Evolutionary conservation across 495 filamentous ascomycete genomes (phyloP).

Genomic region (Podospora australis): DNA sequence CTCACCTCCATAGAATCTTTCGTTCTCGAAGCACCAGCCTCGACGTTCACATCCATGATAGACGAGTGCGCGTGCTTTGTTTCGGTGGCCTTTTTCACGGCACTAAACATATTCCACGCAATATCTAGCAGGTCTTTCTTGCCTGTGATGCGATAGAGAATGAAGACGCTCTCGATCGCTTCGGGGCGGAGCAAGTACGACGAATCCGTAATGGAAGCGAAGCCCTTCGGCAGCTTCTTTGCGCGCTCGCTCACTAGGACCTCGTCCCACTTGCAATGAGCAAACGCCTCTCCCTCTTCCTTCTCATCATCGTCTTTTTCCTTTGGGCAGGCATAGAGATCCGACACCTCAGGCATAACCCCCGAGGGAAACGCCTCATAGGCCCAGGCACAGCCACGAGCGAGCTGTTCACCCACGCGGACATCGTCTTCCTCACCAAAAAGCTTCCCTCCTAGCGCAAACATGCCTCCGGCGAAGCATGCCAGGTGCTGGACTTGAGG

Average conservation of each 20-base stretch:
- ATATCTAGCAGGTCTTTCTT: conserved; percentile 56
- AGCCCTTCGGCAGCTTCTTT: conserved; percentile 53
- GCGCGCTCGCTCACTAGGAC: conserved; percentile 15
- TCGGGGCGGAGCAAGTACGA: conserved; percentile 52
- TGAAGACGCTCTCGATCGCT: conserved; percentile 67
- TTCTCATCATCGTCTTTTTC: background rate
- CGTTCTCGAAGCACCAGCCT: conserved; percentile 20
- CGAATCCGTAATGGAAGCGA: conserved; percentile 22
- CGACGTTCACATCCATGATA: conserved; percentile 42
- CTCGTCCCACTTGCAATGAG: conserved; percentile 23
- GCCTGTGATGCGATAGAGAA: conserved; percentile 71
- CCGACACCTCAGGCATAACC: conserved; percentile 80
- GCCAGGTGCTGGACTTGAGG: conserved; percentile 42
- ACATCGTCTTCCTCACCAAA: conserved; percentile 65
- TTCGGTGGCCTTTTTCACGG: conserved; percentile 53
- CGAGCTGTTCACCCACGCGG: conserved; percentile 70
- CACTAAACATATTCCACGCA: conserved; percentile 72
- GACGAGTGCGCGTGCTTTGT: conserved; percentile 54
- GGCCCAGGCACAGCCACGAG: conserved; percentile 89
- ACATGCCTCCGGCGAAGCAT: conserved; percentile 91
- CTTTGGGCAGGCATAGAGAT: conserved; percentile 36
- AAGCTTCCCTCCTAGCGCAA: conserved; percentile 73
- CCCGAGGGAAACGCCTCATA: conserved; percentile 72
- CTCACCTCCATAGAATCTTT: conserved; percentile 45
- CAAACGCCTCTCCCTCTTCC: background rate